Percentiles rank a stretch among this genome's conserved stretches.
These are phyloP conservation scores for Fusarium temperatum DNA, from an alignment of 2,329 filamentous ascomycete species.

Conservation along the genomic window DNA sequence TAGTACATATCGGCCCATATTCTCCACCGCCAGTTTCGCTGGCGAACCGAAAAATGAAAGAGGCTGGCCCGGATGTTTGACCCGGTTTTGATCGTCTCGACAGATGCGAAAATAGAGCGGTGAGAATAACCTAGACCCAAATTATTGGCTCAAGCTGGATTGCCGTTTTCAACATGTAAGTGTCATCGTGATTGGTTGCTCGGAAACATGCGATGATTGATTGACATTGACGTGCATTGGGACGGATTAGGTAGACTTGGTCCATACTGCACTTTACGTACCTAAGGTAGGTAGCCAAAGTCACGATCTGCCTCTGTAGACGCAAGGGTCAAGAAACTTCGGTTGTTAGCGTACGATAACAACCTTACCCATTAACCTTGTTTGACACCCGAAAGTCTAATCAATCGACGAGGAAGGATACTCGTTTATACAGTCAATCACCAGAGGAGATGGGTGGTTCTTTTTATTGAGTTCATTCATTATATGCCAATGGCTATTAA, in stretches of 20 bases:
- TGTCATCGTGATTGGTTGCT: conserved; percentile 30
- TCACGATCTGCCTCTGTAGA: conserved; percentile 12
- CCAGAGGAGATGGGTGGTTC: background rate
- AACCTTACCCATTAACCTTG: background rate
- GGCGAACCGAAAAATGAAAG: background rate
- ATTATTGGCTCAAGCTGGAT: conserved; percentile 10
- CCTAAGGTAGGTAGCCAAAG: background rate
- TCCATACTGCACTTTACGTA: background rate
- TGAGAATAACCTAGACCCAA: conserved; percentile 13
- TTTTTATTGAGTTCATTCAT: background rate
- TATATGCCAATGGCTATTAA: conserved; percentile 23
- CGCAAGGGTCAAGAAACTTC: background rate
- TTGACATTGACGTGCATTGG: conserved; percentile 23
- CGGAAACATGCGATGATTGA: conserved; percentile 11
- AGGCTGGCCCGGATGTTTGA: background rate
- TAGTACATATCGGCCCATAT: conserved; percentile 14
- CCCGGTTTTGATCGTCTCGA: conserved; percentile 4
- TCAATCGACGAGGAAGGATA: background rate
- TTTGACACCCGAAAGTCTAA: conserved; percentile 9
- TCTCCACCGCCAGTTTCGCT: conserved; percentile 25
- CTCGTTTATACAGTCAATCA: background rate
- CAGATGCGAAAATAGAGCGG: conserved; percentile 12
- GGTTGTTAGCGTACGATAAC: conserved; percentile 2
- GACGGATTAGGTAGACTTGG: background rate
- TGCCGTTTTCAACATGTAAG: conserved; percentile 35